Evolutionary conservation across 2,329 filamentous ascomycete genomes (phyloP), one percentile per base, ranked within the genome.

Genomic region (Aspergillus intermedius): DNA sequence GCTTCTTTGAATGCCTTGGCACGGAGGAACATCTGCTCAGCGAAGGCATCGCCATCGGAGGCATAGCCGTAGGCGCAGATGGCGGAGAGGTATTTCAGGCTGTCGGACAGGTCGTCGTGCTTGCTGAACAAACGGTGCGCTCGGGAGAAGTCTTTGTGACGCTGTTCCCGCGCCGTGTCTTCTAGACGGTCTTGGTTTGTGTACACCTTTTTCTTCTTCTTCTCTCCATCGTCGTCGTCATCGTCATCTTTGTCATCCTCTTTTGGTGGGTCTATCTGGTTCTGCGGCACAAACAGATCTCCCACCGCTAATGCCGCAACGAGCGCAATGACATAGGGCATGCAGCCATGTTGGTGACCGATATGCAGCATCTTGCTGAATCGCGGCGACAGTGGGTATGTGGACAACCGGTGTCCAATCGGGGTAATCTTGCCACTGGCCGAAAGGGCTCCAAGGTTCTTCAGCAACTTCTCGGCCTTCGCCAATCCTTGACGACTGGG

Each of bases 311-410:
- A 74, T 1, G 87, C 88, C 0, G 93, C 87, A 3, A 98, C 91
- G 9, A 97, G 74, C 2, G 90, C 88, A 51, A 97, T 86, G 3
- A 90, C 88, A 62, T 95, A 91, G 0, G 86, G 85, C 44, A 94
- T 77, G 54, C 93, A 91, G 50, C 84, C 82, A 62, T 94, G 86
- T 22, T 87, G 78, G 61, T 94, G 83, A 0, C 91, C 91, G 43
- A 95, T 84, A 7, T 94, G 76, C n/a, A 98, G 74, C 69, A 97
- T 97, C 47, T 91, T 88, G 6, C 91, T 84, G 63, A 94, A 95
- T 1, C 93, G 82, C 15, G 93, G 94, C 23, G 88, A 89, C 12
- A 98, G 77, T 3, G 93, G 93, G 65, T 96, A 97, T 21, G 88
- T 78, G 4, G 90, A 88, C 72, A 98, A 86, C 46, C 89, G 86